Percentiles rank a stretch among this genome's conserved stretches.
Conservation (phyloP, 176 grass and related monocot genomes). For the Pharus latifolius region DNA sequence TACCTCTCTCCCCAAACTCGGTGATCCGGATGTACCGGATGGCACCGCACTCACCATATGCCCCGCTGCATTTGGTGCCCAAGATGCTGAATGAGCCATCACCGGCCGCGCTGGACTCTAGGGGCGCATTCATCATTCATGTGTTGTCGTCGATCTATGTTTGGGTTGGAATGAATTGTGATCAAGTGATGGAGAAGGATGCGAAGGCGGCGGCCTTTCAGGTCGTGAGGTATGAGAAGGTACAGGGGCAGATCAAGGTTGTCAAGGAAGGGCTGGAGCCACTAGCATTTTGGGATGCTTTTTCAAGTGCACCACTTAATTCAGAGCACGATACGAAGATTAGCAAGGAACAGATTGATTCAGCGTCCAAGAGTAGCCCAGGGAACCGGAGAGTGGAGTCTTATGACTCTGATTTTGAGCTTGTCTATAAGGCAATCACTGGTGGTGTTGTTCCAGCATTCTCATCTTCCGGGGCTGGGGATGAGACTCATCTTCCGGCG, state of each 20-base stretch:
- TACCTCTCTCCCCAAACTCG: constrained; percentile 81
- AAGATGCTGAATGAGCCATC: constrained; percentile 91
- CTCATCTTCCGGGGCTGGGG: constrained; percentile 48
- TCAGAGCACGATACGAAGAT: constrained; percentile 45
- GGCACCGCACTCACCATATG: constrained; percentile 84
- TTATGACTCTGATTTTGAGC: constrained; percentile 81
- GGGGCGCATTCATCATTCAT: constrained; percentile 89
- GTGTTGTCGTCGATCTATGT: constrained; percentile 87
- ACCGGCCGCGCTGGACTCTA: constrained; percentile 63
- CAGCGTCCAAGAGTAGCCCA: constrained; percentile 26
- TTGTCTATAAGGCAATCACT: constrained; percentile 68
- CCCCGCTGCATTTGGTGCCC: constrained; percentile 83
- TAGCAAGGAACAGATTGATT: constrained; percentile 54
- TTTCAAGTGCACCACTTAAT: constrained; percentile 39
- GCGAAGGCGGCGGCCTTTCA: constrained; percentile 76
- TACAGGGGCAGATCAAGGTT: constrained; percentile 63
- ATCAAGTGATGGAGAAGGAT: constrained; percentile 87
- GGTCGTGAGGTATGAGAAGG: constrained; percentile 93
- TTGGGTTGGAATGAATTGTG: constrained; percentile 72
- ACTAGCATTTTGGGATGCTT: constrained; percentile 81
- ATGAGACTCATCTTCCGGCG: constrained; percentile 79
- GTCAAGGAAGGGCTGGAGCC: constrained; percentile 78
- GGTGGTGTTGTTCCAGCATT: constrained; percentile 88
- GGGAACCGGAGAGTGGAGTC: constrained; percentile 59
- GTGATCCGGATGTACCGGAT: constrained; percentile 86